Percentiles rank a stretch among this genome's conserved stretches.
Evolutionary conservation across 1,139 yeast genomes (phyloP).

Genomic region (Magnusiomyces clavatus): DNA sequence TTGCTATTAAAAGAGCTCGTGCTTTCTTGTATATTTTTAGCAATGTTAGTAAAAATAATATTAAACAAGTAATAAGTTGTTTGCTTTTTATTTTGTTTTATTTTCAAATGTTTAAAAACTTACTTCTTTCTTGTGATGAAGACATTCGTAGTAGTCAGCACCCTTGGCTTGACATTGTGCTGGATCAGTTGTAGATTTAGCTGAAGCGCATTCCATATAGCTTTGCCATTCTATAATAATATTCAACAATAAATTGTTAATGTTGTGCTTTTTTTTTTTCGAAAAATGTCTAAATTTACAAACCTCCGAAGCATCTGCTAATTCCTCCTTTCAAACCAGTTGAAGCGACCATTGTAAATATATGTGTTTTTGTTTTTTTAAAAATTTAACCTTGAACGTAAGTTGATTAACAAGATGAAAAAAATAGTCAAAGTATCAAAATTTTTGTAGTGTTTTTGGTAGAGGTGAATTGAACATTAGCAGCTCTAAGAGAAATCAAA

Average conservation of each 20-base stretch:
- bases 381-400: background rate
- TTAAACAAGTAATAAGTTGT: background rate
- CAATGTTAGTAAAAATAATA: background rate
- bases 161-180: conserved; percentile 35
- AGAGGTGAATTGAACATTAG: background rate
- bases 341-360: conserved; percentile 32
- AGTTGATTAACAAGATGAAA: background rate
- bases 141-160: conserved; percentile 44
- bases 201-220: conserved; percentile 41
- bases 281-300: conserved; percentile 16
- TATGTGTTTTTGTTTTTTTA: background rate
- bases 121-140: conserved; percentile 41
- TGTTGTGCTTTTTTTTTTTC: background rate
- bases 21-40: conserved; percentile 5
- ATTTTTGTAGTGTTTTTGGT: background rate
- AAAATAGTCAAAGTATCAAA: background rate
- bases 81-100: background rate
- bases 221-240: conserved; percentile 35
- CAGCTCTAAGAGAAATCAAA: background rate
- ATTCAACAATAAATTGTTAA: background rate
- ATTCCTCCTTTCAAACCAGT: conserved; percentile 39
- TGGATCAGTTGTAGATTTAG: conserved; percentile 32
- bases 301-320: conserved; percentile 42
- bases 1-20: conserved; percentile 17
- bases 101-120: conserved; percentile 10